These are phyloP conservation scores for Neurospora sp. DNA, from an alignment of 495 filamentous ascomycete genomes.

Conservation along the genomic window DNA sequence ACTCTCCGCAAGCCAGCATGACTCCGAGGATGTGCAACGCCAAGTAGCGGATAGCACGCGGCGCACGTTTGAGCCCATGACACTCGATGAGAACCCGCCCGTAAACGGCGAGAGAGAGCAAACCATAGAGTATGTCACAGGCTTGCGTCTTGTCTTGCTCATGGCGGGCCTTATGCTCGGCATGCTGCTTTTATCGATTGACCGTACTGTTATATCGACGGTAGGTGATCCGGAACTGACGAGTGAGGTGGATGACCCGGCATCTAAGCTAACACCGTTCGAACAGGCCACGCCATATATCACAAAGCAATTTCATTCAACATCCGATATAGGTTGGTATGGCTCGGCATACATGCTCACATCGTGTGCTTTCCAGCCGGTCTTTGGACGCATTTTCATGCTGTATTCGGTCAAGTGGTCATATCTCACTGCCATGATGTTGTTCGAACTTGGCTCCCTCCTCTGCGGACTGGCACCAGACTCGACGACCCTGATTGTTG, in stretches of 20 bases:
- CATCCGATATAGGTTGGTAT: slow-evolving; percentile 47
- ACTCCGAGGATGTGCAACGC: background rate
- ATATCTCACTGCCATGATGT: slow-evolving; percentile 29
- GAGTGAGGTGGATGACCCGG: background rate
- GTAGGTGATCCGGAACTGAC: slow-evolving; percentile 11
- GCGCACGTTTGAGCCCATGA: background rate
- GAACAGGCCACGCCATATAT: slow-evolving; percentile 23
- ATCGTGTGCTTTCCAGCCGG: slow-evolving; percentile 30
- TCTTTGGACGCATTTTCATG: slow-evolving; percentile 43
- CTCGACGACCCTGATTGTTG: slow-evolving; percentile 44
- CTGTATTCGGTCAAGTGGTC: slow-evolving; percentile 34
- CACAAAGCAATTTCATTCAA: slow-evolving; percentile 36
- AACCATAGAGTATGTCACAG: slow-evolving; percentile 16
- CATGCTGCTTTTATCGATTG: slow-evolving; percentile 32
- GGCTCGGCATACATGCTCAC: slow-evolving; percentile 44
- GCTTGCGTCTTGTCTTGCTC: slow-evolving; percentile 20
- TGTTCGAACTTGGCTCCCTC: slow-evolving; percentile 45
- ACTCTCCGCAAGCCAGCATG: slow-evolving; percentile 2
- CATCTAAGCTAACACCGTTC: background rate
- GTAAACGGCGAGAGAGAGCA: background rate
- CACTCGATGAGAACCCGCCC: background rate
- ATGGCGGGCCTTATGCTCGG: slow-evolving; percentile 28
- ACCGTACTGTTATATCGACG: slow-evolving; percentile 35
- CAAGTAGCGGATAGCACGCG: background rate
- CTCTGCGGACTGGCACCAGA: slow-evolving; percentile 45